These are phyloP conservation scores for Fagopyrum tataricum DNA, from an alignment of 148 eudicot species.

Conservation along the genomic window DNA sequence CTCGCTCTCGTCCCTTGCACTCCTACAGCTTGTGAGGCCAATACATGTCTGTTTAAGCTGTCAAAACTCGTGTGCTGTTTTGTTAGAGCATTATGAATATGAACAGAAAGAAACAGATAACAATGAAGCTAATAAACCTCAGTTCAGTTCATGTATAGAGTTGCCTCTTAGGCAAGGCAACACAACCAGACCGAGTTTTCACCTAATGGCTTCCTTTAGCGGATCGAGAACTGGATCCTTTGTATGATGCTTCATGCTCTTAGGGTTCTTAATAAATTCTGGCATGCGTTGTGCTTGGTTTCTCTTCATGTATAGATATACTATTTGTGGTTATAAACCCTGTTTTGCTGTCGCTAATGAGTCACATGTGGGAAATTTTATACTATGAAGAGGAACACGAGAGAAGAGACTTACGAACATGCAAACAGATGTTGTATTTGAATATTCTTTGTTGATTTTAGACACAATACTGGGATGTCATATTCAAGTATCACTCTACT, in stretches of 20 bases:
- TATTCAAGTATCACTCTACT: no score
- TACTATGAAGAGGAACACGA: background rate
- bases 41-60: background rate
- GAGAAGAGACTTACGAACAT: no score
- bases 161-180: constrained; percentile 1
- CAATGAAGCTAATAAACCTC: background rate
- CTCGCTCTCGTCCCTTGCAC: background rate
- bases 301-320: background rate
- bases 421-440: no score
- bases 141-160: background rate
- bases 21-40: background rate
- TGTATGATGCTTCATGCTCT: background rate
- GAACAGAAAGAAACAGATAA: background rate
- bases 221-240: background rate
- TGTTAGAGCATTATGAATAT: background rate
- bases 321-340: background rate
- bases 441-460: no score
- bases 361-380: background rate
- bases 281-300: background rate
- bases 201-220: background rate
- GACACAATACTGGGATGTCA: no score
- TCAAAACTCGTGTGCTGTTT: background rate
- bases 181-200: background rate
- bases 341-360: no score
- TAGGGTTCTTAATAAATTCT: background rate